phyloP scores from a whole-genome alignment of 208 protist species.

The Balamuthia mandrillaris region DNA sequence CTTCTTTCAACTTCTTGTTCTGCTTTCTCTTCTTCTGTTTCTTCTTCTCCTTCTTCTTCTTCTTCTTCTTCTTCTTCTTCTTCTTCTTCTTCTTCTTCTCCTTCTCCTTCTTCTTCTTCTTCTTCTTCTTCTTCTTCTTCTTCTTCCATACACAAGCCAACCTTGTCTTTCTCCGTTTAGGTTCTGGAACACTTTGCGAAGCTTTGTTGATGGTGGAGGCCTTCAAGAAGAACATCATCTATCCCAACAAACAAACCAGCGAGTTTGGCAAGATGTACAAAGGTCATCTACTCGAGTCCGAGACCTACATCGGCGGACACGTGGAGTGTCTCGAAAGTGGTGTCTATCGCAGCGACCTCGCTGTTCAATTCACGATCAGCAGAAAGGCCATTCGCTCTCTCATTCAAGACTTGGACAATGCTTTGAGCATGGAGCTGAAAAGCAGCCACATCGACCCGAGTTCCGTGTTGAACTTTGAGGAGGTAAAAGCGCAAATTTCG shows the following conservation, averaged over 20 bases:
- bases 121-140: too few relatives aligned
- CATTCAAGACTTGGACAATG: constrained; percentile 87
- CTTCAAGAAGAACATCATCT: constrained; percentile 94
- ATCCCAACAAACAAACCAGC: constrained; percentile 95
- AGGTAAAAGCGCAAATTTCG: constrained; percentile 68
- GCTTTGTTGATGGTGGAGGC: constrained; percentile 97
- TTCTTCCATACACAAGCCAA: too few relatives aligned
- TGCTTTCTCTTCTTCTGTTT: too few relatives aligned
- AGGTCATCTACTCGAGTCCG: constrained; percentile 95
- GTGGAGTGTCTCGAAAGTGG: constrained; percentile 78
- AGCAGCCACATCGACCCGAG: constrained; percentile 71
- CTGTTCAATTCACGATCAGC: constrained; percentile 37
- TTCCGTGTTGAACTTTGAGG: constrained; percentile 76
- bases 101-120: too few relatives aligned
- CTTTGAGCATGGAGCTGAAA: constrained; percentile 76
- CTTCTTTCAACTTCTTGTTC: too few relatives aligned
- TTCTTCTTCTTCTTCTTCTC: too few relatives aligned
- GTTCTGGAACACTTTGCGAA: constrained; percentile 98
- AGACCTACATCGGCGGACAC: constrained; percentile 98
- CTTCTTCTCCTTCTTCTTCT: too few relatives aligned
- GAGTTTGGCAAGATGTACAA: constrained; percentile 84
- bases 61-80: too few relatives aligned
- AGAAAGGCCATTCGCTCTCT: constrained; percentile 63
- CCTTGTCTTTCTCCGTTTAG: constrained; percentile 67
- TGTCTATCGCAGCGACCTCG: constrained; percentile 97